Conservation (phyloP, 2,329 filamentous ascomycete genomes). For the Diaporthe capsici region DNA sequence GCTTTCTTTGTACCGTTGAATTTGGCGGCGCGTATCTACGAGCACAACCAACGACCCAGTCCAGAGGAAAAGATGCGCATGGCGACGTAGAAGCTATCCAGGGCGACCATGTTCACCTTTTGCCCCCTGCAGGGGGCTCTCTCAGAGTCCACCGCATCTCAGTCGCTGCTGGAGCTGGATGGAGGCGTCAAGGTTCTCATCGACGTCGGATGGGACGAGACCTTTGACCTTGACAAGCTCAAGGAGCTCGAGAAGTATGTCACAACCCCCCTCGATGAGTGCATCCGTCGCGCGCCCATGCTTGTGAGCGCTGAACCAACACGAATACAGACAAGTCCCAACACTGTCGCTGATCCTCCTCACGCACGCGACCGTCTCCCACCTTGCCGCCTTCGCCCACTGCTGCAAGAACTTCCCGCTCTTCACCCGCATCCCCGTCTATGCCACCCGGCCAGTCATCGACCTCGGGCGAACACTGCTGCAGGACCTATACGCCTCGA, state of each 20-base stretch:
- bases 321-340: conserved; percentile 78
- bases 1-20: neutral
- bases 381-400: conserved; percentile 94
- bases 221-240: conserved; percentile 86
- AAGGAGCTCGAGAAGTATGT: conserved; percentile 89
- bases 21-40: neutral
- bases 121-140: conserved; percentile 93
- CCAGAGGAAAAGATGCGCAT: conserved; percentile 33
- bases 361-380: conserved; percentile 91
- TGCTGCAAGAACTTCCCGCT: conserved; percentile 97
- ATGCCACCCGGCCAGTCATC: conserved; percentile 94
- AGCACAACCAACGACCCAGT: neutral
- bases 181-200: conserved; percentile 96
- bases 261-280: neutral
- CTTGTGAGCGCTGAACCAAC: conserved; percentile 37
- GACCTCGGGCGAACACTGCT: conserved; percentile 91
- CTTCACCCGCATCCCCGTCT: conserved; percentile 93
- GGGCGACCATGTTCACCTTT: conserved; percentile 89
- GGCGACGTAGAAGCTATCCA: conserved; percentile 31
- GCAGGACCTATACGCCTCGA: conserved; percentile 93
- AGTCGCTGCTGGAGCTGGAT: conserved; percentile 97
- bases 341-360: conserved; percentile 94
- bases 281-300: neutral
- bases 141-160: conserved; percentile 86
- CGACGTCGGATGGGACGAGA: conserved; percentile 96